These are phyloP conservation scores for Umbelopsis sp. DNA, from an alignment of 192 early-diverging fungal species.

Conservation along the genomic window DNA sequence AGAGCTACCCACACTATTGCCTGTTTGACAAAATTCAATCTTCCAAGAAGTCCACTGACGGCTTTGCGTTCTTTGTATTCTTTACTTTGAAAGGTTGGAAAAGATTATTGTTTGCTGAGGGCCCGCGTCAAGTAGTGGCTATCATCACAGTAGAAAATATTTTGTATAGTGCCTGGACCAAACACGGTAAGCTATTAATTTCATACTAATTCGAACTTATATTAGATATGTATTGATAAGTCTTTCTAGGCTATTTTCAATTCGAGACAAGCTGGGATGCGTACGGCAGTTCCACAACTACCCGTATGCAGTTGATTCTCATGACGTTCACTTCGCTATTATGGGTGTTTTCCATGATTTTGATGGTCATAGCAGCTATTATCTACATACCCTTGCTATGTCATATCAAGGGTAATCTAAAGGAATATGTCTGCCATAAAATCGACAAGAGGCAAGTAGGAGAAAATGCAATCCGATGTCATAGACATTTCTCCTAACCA, in stretches of 20 bases:
- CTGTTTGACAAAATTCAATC: constrained; percentile 76
- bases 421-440: constrained; percentile 88
- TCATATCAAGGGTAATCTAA: constrained; percentile 83
- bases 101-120: constrained; percentile 79
- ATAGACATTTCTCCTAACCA: background rate
- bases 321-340: constrained; percentile 70
- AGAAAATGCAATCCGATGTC: background rate
- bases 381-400: constrained; percentile 80
- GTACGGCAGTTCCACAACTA: constrained; percentile 35
- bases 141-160: constrained; percentile 53
- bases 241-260: constrained; percentile 26
- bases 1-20: constrained; percentile 80
- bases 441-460: constrained; percentile 79
- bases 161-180: constrained; percentile 33
- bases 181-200: background rate
- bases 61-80: constrained; percentile 83
- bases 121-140: constrained; percentile 77
- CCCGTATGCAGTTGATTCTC: constrained; percentile 30
- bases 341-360: constrained; percentile 58
- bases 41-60: constrained; percentile 64
- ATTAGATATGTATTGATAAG: background rate
- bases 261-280: constrained; percentile 16
- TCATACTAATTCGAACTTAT: background rate
- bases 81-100: constrained; percentile 89
- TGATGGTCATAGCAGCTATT: constrained; percentile 61